Conservation (phyloP, 768 basidiomycete species). For the Termitomyces sp. region DNA sequence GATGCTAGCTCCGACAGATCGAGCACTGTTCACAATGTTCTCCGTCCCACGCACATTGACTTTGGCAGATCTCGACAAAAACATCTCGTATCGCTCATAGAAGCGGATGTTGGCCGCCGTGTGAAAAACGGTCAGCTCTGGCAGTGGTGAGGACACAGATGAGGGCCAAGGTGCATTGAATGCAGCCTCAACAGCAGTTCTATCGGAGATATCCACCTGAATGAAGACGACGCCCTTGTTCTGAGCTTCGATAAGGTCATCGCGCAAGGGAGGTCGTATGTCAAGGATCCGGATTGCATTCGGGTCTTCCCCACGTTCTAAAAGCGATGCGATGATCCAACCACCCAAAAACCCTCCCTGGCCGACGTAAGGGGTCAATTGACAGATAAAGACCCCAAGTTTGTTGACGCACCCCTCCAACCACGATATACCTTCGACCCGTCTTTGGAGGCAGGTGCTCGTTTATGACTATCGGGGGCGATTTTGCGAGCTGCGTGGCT, state of each 20-base stretch:
- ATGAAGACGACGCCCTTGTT: constrained; percentile 50
- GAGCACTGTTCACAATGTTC: constrained; percentile 59
- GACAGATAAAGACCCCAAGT: not conserved
- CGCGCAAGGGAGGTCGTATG: constrained; percentile 52
- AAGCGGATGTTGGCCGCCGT: constrained; percentile 76
- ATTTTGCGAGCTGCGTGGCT: constrained; percentile 28
- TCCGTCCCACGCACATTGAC: constrained; percentile 66
- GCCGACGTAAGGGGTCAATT: not conserved
- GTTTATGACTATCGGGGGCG: constrained; percentile 27
- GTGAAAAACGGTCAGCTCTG: constrained; percentile 64
- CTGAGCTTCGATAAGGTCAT: constrained; percentile 49
- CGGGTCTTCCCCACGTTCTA: constrained; percentile 69
- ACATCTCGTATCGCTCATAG: constrained; percentile 52
- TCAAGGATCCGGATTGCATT: constrained; percentile 61
- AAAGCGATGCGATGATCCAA: constrained; percentile 66
- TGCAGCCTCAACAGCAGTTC: constrained; percentile 46
- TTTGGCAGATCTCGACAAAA: constrained; percentile 47
- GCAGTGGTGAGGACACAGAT: constrained; percentile 8
- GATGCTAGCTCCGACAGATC: constrained; percentile 44
- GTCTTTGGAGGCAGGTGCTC: constrained; percentile 61
- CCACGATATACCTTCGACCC: constrained; percentile 68
- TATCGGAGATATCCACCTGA: constrained; percentile 53
- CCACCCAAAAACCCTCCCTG: constrained; percentile 74
- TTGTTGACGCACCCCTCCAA: constrained; percentile 51
- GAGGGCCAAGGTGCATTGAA: constrained; percentile 62